A percentile compares a stretch with the other conserved stretches of the same genome.
Evolutionary conservation across 1,284 basidiomycete species (phyloP).

Genomic region (Irpex lacteus): DNA sequence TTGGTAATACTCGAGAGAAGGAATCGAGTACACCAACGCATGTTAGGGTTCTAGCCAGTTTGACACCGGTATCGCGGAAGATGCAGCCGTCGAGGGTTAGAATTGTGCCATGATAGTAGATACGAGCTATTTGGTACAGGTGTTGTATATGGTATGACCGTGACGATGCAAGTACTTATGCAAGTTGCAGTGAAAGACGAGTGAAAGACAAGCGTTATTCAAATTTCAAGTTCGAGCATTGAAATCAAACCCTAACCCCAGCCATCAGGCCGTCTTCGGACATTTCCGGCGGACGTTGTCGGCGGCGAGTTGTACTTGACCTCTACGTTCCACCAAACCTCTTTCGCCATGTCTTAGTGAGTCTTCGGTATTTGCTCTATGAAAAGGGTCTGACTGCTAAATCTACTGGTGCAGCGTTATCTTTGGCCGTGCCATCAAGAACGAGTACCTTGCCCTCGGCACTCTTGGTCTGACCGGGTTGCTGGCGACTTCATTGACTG

Average conservation of each 20-base stretch:
- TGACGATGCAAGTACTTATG: no score
- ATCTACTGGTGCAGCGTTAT: slow-evolving; percentile 48
- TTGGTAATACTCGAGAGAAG: no score
- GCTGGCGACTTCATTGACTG: slow-evolving; percentile 36
- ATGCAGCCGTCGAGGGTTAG: no score
- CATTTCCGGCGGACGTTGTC: slow-evolving; percentile 4
- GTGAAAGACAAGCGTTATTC: background rate
- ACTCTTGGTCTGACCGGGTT: slow-evolving; percentile 55
- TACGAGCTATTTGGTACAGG: no score
- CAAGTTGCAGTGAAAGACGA: no score
- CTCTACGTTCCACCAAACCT: slow-evolving; percentile 5
- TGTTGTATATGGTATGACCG: no score
- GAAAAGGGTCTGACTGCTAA: background rate
- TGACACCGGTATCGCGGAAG: no score
- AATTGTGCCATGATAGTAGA: no score
- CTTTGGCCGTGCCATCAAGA: slow-evolving; percentile 72
- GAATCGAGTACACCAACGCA: no score
- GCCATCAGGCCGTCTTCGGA: background rate
- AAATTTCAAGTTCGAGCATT: background rate
- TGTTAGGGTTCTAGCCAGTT: no score
- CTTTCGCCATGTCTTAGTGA: slow-evolving; percentile 20
- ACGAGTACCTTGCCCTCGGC: slow-evolving; percentile 71
- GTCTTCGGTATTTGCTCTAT: background rate
- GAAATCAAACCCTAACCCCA: background rate
- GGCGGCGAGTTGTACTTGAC: background rate